Evolutionary conservation across 495 filamentous ascomycete species (phyloP).

Genomic region (Neurospora africana): DNA sequence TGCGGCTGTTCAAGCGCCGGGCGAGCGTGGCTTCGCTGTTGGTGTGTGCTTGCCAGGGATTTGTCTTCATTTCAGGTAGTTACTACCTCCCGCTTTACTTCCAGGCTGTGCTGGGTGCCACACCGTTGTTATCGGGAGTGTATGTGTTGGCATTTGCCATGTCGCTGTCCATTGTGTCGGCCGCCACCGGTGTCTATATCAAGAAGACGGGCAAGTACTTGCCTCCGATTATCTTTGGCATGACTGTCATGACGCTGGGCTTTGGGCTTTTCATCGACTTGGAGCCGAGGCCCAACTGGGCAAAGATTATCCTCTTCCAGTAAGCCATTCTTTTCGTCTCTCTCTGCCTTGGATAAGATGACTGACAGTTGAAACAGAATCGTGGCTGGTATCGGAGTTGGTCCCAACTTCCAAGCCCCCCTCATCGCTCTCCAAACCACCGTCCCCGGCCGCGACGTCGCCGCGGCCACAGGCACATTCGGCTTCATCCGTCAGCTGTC

Average conservation of each 20-base stretch:
- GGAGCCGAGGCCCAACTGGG: constrained; percentile 36
- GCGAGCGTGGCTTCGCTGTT: constrained; percentile 49
- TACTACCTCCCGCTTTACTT: constrained; percentile 77
- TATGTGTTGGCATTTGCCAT: constrained; percentile 69
- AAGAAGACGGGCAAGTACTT: constrained; percentile 56
- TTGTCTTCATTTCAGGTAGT: constrained; percentile 61
- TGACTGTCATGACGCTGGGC: constrained; percentile 50
- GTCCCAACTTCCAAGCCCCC: constrained; percentile 62
- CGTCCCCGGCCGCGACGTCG: constrained; percentile 58
- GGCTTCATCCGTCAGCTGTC: constrained; percentile 64
- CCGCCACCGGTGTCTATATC: constrained; percentile 56
- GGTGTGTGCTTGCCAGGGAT: constrained; percentile 54
- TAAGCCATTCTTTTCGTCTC: neutral
- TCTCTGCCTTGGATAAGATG: neutral
- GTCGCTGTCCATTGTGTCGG: constrained; percentile 56
- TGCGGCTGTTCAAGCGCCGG: constrained; percentile 51
- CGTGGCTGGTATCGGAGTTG: constrained; percentile 55
- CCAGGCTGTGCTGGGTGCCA: constrained; percentile 61
- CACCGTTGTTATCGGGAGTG: constrained; percentile 66
- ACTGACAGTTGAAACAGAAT: constrained; percentile 18
- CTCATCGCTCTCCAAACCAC: constrained; percentile 71
- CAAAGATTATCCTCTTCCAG: constrained; percentile 51
- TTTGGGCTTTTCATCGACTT: constrained; percentile 56
- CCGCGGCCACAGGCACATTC: constrained; percentile 66
- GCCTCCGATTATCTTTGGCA: constrained; percentile 45